These are phyloP conservation scores for Nakaseomyces glabratus DNA, from an alignment of 1,139 yeast species.

Conservation along the genomic window DNA sequence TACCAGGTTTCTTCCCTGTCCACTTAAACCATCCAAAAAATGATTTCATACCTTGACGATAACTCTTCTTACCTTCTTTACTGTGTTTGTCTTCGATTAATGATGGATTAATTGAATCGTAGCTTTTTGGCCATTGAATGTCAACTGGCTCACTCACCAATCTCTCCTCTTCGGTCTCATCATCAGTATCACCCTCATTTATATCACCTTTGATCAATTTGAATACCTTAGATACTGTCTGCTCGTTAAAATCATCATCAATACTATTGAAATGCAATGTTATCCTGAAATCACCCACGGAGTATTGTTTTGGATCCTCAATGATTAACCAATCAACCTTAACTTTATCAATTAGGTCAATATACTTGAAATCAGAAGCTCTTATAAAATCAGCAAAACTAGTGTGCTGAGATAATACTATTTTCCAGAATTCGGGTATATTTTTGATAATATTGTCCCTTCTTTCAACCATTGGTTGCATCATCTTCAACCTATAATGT, in stretches of 20 bases:
- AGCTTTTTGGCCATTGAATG: constrained; percentile 52
- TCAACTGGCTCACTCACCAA: constrained; percentile 43
- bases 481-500: constrained; percentile 38
- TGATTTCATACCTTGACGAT: constrained; percentile 63
- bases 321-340: constrained; percentile 39
- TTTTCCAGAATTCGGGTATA: constrained; percentile 68
- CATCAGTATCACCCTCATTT: constrained; percentile 34
- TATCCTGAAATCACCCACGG: constrained; percentile 42
- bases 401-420: constrained; percentile 64
- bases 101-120: constrained; percentile 45
- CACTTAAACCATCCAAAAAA: constrained; percentile 67
- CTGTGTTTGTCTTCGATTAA: constrained; percentile 38
- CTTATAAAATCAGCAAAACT: constrained; percentile 64
- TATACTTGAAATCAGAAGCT: constrained; percentile 57
- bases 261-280: constrained; percentile 41
- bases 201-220: constrained; percentile 30
- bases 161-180: constrained; percentile 40
- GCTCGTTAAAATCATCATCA: constrained; percentile 39
- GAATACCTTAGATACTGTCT: constrained; percentile 48
- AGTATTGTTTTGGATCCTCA: constrained; percentile 6
- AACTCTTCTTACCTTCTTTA: constrained; percentile 48
- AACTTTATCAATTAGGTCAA: constrained; percentile 52
- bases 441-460: constrained; percentile 40
- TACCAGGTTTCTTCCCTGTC: constrained; percentile 67
- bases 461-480: constrained; percentile 42